Percentiles rank a stretch among this genome's conserved stretches.
phyloP scores from a whole-genome alignment of 306 rosid genomes.

The Trifolium repens region DNA sequence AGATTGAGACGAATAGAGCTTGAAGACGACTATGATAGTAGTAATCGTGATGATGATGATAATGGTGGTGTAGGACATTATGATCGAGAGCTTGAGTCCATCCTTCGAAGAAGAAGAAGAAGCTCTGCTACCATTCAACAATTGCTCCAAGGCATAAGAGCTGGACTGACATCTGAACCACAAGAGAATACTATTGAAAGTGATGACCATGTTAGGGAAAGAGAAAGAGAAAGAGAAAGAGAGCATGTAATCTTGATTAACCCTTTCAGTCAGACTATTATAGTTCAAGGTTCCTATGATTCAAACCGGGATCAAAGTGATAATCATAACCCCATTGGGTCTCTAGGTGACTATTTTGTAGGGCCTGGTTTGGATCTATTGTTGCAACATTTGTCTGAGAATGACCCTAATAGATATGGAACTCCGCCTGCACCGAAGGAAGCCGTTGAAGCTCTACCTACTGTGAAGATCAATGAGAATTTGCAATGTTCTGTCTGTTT shows the following conservation, averaged over 20 bases:
- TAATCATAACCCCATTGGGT: constrained; percentile 53
- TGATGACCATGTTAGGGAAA: constrained; percentile 43
- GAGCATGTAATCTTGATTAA: constrained; percentile 69
- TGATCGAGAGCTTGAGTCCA: constrained; percentile 63
- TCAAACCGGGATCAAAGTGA: constrained; percentile 49
- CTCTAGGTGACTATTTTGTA: constrained; percentile 74
- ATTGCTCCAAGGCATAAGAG: constrained; percentile 76
- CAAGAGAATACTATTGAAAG: constrained; percentile 53
- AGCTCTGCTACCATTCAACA: constrained; percentile 73
- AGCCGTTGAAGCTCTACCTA: constrained; percentile 71
- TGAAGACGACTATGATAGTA: constrained; percentile 50
- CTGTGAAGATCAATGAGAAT: constrained; percentile 52
- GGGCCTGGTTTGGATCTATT: constrained; percentile 79
- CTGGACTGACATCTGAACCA: constrained; percentile 63
- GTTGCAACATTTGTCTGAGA: constrained; percentile 82
- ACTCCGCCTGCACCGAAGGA: constrained; percentile 81
- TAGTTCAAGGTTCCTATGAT: constrained; percentile 59
- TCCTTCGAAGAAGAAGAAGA: constrained; percentile 70
- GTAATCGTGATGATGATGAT: constrained; percentile 37
- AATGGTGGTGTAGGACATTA: constrained; percentile 39
- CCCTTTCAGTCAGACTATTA: constrained; percentile 63
- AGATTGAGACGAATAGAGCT: constrained; percentile 54
- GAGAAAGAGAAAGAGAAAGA: constrained; percentile 60
- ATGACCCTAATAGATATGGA: constrained; percentile 79
- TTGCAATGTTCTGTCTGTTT: constrained; percentile 79